Evolutionary conservation across 139 green algal genomes (phyloP).

Genomic region (Asterochloris erici): DNA sequence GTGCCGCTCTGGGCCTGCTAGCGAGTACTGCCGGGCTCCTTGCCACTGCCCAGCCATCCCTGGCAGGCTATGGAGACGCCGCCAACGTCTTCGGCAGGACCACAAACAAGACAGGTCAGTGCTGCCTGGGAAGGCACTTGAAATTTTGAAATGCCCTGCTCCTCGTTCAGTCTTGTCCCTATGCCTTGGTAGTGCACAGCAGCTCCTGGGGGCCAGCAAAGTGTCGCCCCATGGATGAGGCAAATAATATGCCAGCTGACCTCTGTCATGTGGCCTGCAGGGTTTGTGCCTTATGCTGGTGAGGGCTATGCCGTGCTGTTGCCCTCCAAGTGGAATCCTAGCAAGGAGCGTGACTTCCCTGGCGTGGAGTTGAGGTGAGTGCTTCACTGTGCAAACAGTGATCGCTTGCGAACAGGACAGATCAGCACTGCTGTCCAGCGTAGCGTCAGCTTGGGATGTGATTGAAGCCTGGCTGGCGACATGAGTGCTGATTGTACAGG

Average conservation of each 20-base stretch:
- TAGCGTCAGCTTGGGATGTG: too few relatives aligned
- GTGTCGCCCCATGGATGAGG: not conserved
- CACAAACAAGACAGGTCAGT: slow-evolving; percentile 76
- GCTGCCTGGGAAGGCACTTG: not conserved
- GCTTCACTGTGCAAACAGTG: not conserved
- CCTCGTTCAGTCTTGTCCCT: not conserved
- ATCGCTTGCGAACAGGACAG: not conserved
- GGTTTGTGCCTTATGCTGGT: slow-evolving; percentile 89
- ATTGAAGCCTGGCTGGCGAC: too few relatives aligned
- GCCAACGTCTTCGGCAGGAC: slow-evolving; percentile 85
- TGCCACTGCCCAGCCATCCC: slow-evolving; percentile 34
- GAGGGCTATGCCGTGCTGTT: slow-evolving; percentile 91
- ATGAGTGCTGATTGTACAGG: too few relatives aligned
- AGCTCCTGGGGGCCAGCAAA: not conserved
- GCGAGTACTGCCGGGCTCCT: slow-evolving; percentile 59
- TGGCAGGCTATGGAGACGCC: slow-evolving; percentile 84
- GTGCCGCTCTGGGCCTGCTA: slow-evolving; percentile 67
- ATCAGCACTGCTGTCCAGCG: too few relatives aligned
- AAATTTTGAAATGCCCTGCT: not conserved
- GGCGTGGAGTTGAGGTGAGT: slow-evolving; percentile 45
- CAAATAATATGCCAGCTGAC: too few relatives aligned
- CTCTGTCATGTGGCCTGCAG: slow-evolving; percentile 23
- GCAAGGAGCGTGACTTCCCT: slow-evolving; percentile 87
- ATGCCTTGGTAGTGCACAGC: too few relatives aligned
- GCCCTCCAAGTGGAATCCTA: slow-evolving; percentile 95